Evolutionary conservation across 371 early-diverging fungal genomes (phyloP).

Genomic region (Mortierella sp.): DNA sequence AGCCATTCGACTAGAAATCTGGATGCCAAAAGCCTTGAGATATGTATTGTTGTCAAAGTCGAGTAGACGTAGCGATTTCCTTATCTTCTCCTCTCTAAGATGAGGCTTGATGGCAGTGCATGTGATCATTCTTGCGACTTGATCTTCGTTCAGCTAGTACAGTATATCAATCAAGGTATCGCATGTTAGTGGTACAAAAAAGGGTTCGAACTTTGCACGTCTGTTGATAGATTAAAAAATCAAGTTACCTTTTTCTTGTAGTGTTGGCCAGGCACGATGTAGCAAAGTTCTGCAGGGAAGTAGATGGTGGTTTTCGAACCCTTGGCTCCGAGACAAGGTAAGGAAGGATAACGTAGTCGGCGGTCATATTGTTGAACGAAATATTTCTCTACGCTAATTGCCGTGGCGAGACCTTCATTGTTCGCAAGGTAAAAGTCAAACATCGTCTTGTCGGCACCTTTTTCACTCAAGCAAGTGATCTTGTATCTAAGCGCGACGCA

Average conservation of each 20-base stretch:
- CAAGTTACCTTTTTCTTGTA: constrained; percentile 64
- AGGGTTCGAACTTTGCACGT: no score
- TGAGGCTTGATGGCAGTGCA: constrained; percentile 68
- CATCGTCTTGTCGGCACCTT: constrained; percentile 65
- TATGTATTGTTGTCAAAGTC: constrained; percentile 46
- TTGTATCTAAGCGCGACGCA: constrained; percentile 60
- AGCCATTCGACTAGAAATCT: constrained; percentile 60
- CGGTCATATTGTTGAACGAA: constrained; percentile 67
- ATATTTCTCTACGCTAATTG: constrained; percentile 72
- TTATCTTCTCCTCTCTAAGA: constrained; percentile 57
- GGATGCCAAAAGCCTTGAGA: constrained; percentile 55
- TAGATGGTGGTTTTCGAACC: constrained; percentile 43
- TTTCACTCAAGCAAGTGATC: constrained; percentile 63
- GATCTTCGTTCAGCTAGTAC: constrained; percentile 68
- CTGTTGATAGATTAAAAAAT: neutral
- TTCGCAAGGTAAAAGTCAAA: constrained; percentile 66
- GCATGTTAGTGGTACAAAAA: neutral
- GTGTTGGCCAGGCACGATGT: constrained; percentile 73
- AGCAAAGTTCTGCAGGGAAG: constrained; percentile 84
- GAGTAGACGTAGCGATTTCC: constrained; percentile 25
- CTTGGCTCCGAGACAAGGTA: constrained; percentile 78
- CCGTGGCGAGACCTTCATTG: constrained; percentile 21
- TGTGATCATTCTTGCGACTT: constrained; percentile 82
- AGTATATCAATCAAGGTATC: neutral
- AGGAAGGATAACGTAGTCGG: constrained; percentile 69